Evolutionary conservation across 2,329 filamentous ascomycete species (phyloP), one percentile per base, ranked within the genome.

Genomic region (Penicillium psychrosexuale): DNA sequence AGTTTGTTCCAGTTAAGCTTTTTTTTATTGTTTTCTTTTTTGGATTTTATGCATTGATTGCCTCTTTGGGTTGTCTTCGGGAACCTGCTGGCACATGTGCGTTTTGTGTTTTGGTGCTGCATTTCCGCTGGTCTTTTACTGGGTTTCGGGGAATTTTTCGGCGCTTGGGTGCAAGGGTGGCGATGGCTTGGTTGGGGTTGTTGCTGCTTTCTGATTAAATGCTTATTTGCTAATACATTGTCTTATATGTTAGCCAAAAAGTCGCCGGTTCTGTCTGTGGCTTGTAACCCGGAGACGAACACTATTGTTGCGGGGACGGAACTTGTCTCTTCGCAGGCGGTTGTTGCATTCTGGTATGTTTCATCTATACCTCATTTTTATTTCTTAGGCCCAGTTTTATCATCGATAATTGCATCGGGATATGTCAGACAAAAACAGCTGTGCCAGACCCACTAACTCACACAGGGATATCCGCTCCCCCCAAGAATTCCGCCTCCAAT

Each of bases 251-350:
- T 61, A 80, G 81, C 76, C 34, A 78, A 76, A 56, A 73, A 77
- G 37, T 74, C 78, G 5, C 74, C 79, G 30, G 75, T 84, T 44
- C 78, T 84, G 24, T 80, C 83, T 13, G 66, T 85, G 17, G 77
- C 79, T 28, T 80, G 77, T 60, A 74, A 76, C 57, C 69, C 71
- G 5, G 67, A 68, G 36, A 73, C 74, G 12, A 76, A 80, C 55
- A 75, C 75, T 44, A 66, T 85, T 39, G 82, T 80, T 47, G 78
- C 80, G 8, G 83, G 83, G 2, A 83, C 81, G 1, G 83, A 86
- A 62, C 73, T 82, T 17, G 73, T 67, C 22, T 72, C 73, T 17
- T 72, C 69, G 3, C 74, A 77, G 57, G 75, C 76, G 5, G 62
- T 72, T 44, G 72, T 78, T 42, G 62, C 70, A 44, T 70, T 77